Evolutionary conservation across 2,329 filamentous ascomycete genomes (phyloP).

Genomic region (Fusarium solani-melongenae): DNA sequence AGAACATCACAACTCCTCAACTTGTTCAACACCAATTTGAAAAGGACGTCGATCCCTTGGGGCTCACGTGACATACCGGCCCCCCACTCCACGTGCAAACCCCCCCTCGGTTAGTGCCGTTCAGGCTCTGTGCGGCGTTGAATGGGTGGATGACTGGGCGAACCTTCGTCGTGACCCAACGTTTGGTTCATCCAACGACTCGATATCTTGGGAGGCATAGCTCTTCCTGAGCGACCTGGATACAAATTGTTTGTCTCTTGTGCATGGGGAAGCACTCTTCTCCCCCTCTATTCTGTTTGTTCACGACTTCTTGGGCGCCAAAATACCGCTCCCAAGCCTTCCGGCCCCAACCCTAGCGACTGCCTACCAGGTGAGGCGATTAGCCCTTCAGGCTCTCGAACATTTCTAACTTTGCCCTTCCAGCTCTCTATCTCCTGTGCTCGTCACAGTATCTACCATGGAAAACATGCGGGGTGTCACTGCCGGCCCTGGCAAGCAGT

Average conservation of each 20-base stretch:
- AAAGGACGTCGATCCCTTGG: neutral
- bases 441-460: slow-evolving; percentile 35
- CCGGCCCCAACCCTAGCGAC: neutral
- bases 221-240: slow-evolving; percentile 15
- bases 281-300: neutral
- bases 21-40: neutral
- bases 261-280: neutral
- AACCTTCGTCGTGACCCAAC: slow-evolving; percentile 34
- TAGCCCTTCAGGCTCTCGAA: slow-evolving; percentile 7
- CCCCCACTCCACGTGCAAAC: slow-evolving; percentile 42
- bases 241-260: slow-evolving; percentile 14
- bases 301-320: neutral
- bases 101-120: slow-evolving; percentile 44
- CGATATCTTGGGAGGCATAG: slow-evolving; percentile 18
- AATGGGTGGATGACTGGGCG: slow-evolving; percentile 33
- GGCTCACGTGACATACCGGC: slow-evolving; percentile 32
- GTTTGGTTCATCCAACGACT: slow-evolving; percentile 23
- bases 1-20: neutral
- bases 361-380: slow-evolving; percentile 24
- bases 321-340: neutral
- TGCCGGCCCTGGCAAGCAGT: slow-evolving; percentile 44
- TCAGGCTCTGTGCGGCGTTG: slow-evolving; percentile 38
- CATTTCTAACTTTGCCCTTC: slow-evolving; percentile 21
- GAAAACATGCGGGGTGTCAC: slow-evolving; percentile 49
- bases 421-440: slow-evolving; percentile 11